Base-by-base conservation (phyloP, 371 early-diverging fungal genomes). In the Funneliformis caledonium region DNA sequence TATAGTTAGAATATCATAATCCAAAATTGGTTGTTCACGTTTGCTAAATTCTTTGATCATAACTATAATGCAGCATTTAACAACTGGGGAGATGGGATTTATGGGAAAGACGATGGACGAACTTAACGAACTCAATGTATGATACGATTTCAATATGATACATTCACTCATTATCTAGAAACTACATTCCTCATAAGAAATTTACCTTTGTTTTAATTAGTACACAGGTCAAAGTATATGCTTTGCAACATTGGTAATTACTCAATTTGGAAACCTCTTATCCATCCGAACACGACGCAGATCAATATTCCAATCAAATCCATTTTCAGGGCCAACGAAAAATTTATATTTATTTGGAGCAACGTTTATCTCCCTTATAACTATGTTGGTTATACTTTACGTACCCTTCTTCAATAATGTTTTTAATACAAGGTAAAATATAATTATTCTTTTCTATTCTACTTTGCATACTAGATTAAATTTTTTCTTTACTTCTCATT, bases 161-260 rank as follows among this genome's bases (percentile, higher is more conserved):
- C 26, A 26, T 0, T 26, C 26, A 26, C 26, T 26, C 26, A 26
- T 26, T 26, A 26, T 26, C 26, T n/a, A 26, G 26, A 26, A 26
- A 26, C 26, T 26, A 26, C 26, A 26, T 26, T 26, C 26, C 26
- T 26, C 26, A 26, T 26, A 26, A 26, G 26, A 26, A 26, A 26
- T 0, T 26, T 5, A 16, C 16, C 16, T 56, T 56, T 56, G 12
- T 56, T 52, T 19, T 56, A 6, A 5, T 19, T n/a, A 37, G 26
- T 26, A 26, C 26, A 26, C 26, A 26, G 92, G 89, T 1, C 91
- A 93, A 82, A 88, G 89, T 52, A 85, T 91, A 50, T 89, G 88
- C 81, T 94, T 89, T 83, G 85, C 92, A 26, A 88, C 92, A 19
- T 84, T 93, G 12, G 91, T 26, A n/a, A 88, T 92, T 26, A 26